Base-by-base conservation (phyloP, 2,329 filamentous ascomycete species). In the Immersiporthe knoxdaviesiana region DNA sequence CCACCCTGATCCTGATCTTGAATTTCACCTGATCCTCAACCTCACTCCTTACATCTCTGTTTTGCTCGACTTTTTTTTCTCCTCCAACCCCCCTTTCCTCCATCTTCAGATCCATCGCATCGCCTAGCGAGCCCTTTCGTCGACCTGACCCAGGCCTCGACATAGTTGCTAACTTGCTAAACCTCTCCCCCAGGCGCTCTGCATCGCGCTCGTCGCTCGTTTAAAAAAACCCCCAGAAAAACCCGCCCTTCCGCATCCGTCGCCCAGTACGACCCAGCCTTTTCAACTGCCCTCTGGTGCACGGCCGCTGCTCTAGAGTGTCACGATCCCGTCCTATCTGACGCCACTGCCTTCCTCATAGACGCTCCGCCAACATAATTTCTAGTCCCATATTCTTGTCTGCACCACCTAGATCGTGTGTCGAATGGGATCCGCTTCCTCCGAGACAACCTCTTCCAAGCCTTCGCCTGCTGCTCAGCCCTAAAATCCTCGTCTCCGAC, bases 151-250 rank as follows among this genome's bases (percentile, higher is more conserved):
- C 59, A 27, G 30, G 18, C 24, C 24, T 27, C 35, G 68, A 52
- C 69, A 24, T 59, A 60, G 44, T n/a, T 52, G 66, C 41, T 44
- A 32, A 44, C 58, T 37, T 58, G 63, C 67, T 69, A 56, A 56
- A 71, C 67, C 63, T 67, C 61, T 65, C 37, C 35, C 35, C 50
- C 70, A 71, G 70, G 65, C 67, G 70, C 70, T 68, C 37, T 67
- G 50, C 61, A 60, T 67, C 41, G 30, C 56, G 61, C 70, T 69
- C 69, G 70, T 69, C 70, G 68, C 70, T 71, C 70, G 70, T 71
- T 71, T 50, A 69, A n/a, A n/a, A n/a, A n/a, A n/a, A n/a, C n/a
- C n/a, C n/a, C n/a, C n/a, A 35, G 8, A 35, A 35, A 35, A 35
- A 64, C 21, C 32, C 61, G 56, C 60, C 39, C 47, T 64, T 24